Evolutionary conservation across 176 grass and related monocot genomes (phyloP).

Genomic region (Carex myosuroides): DNA sequence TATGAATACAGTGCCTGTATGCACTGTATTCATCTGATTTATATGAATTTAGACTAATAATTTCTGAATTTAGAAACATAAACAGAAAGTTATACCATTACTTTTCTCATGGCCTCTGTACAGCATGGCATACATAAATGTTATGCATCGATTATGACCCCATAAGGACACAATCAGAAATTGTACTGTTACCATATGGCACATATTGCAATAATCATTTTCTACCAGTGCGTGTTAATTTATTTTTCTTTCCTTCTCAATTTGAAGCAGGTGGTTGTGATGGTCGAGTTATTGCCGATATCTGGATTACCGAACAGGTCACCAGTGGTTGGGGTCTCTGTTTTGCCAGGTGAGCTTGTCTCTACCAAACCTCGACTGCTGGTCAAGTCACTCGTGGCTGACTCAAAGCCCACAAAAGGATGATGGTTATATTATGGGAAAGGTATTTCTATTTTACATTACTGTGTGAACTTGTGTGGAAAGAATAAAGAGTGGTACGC

Average conservation of each 20-base stretch:
- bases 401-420: slow-evolving; percentile 39
- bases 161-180: neutral
- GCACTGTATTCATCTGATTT: neutral
- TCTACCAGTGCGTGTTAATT: neutral
- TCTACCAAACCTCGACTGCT: slow-evolving; percentile 51
- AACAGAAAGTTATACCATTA: neutral
- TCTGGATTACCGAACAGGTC: slow-evolving; percentile 59
- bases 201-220: neutral
- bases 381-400: slow-evolving; percentile 56
- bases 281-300: slow-evolving; percentile 73
- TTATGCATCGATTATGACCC: neutral
- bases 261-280: slow-evolving; percentile 52
- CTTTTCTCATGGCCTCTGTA: slow-evolving; percentile 28
- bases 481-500: too few species aligned
- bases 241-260: neutral
- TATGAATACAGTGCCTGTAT: too few species aligned
- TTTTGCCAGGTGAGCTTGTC: slow-evolving; percentile 43
- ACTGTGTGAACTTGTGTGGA: neutral
- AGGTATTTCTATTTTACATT: neutral
- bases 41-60: neutral
- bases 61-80: neutral
- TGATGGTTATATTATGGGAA: slow-evolving; percentile 6
- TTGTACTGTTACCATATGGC: neutral
- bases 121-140: neutral
- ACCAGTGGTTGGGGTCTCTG: slow-evolving; percentile 46